These are phyloP conservation scores for Microstroma glucosiphilum DNA, from an alignment of 1,284 basidiomycete species.

Conservation along the genomic window DNA sequence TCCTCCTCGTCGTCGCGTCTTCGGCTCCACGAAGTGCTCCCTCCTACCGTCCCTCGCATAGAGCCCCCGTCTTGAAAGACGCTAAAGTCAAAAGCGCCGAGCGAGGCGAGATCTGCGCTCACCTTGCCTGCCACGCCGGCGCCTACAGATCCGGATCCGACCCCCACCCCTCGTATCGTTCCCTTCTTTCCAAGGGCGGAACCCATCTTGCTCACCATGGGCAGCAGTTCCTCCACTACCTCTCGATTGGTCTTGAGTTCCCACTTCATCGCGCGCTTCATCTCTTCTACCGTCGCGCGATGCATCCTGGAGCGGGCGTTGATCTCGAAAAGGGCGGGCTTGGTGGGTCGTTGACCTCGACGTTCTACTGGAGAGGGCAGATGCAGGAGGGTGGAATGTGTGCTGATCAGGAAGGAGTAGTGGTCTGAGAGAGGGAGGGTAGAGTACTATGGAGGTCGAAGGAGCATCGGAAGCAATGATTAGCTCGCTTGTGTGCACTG, in stretches of 20 bases:
- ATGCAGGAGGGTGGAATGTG: neutral
- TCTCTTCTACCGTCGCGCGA: neutral
- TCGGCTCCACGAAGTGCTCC: neutral
- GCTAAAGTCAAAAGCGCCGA: too few relatives aligned
- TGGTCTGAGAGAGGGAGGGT: conserved; percentile 60
- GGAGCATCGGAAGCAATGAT: too few relatives aligned
- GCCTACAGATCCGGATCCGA: neutral
- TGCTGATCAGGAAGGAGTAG: conserved; percentile 72
- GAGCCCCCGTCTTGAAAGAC: too few relatives aligned
- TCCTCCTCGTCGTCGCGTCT: neutral
- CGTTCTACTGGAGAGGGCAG: neutral
- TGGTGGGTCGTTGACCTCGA: neutral
- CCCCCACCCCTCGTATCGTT: neutral
- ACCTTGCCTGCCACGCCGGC: neutral
- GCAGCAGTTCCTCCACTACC: neutral
- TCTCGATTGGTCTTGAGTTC: neutral
- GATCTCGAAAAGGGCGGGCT: neutral
- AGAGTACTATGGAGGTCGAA: too few relatives aligned
- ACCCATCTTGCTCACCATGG: neutral
- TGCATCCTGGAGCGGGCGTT: neutral
- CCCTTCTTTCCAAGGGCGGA: neutral
- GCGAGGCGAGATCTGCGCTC: too few relatives aligned
- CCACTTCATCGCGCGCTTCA: neutral
- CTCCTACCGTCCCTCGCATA: neutral
- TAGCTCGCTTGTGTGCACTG: neutral